Conservation (phyloP, 495 filamentous ascomycete species). For the Sabuloglossum arenarium region DNA sequence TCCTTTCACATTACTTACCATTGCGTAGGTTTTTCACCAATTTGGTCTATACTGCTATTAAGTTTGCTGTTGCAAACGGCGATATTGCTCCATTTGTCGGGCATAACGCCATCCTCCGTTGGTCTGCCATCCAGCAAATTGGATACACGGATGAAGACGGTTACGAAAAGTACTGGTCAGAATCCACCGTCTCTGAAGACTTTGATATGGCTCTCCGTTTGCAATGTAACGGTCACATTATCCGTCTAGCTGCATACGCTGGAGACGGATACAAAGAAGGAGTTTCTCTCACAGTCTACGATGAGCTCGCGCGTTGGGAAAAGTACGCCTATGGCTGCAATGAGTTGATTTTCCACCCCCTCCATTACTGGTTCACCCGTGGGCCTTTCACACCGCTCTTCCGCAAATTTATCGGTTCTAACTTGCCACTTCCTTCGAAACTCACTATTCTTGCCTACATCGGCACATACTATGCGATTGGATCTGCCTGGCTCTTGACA, state of each 20-base stretch:
- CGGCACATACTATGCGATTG: constrained; percentile 75
- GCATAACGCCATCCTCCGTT: constrained; percentile 67
- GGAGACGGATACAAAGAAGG: constrained; percentile 67
- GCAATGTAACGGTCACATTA: constrained; percentile 48
- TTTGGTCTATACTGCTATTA: constrained; percentile 60
- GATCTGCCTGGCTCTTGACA: constrained; percentile 59
- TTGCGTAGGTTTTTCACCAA: constrained; percentile 49
- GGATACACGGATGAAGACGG: constrained; percentile 47
- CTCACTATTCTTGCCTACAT: constrained; percentile 67
- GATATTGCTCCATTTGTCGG: constrained; percentile 54
- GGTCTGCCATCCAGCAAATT: constrained; percentile 59
- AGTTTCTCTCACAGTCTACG: constrained; percentile 68
- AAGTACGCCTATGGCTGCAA: constrained; percentile 82
- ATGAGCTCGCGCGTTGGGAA: constrained; percentile 66
- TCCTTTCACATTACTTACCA: not conserved
- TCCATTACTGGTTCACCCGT: constrained; percentile 30
- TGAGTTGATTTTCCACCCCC: constrained; percentile 59
- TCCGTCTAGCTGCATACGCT: constrained; percentile 52
- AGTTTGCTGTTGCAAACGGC: constrained; percentile 59
- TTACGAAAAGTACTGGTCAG: constrained; percentile 65
- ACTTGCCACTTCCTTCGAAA: constrained; percentile 60
- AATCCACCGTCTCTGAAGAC: constrained; percentile 63
- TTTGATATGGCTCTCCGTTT: constrained; percentile 73
- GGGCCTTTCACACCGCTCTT: constrained; percentile 61
- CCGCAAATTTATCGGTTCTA: constrained; percentile 43